These are phyloP conservation scores for Dittrichia graveolens DNA, from an alignment of 129 eudicot genomes.

Conservation along the genomic window DNA sequence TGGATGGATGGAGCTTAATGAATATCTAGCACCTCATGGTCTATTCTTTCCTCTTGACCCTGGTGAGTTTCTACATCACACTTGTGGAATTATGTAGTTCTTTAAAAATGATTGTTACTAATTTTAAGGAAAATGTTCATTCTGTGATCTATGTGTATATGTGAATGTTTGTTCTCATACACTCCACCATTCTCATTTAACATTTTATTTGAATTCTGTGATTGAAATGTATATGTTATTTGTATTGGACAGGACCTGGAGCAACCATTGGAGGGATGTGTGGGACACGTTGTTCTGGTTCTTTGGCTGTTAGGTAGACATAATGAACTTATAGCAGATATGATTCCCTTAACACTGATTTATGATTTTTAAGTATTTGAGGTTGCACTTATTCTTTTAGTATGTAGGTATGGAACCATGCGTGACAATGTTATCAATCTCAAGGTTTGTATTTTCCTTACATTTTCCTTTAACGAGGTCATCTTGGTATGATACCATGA, in stretches of 20 bases:
- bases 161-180: background rate
- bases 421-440: constrained; percentile 95
- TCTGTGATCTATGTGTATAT: background rate
- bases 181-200: background rate
- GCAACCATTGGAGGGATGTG: constrained; percentile 99
- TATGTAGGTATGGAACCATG: constrained; percentile 97
- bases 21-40: constrained; percentile 89
- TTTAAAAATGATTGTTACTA: too few relatives aligned
- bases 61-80: constrained; percentile 50
- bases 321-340: constrained; percentile 12
- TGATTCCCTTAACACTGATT: background rate
- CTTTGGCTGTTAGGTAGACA: constrained; percentile 91
- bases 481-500: constrained; percentile 1
- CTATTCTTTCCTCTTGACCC: constrained; percentile 98
- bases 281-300: constrained; percentile 99
- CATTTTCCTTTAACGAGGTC: background rate
- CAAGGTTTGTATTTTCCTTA: constrained; percentile 50
- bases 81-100: background rate
- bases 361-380: constrained; percentile 27
- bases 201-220: background rate
- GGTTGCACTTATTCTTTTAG: constrained; percentile 35
- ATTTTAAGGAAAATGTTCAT: background rate
- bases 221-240: constrained; percentile 14
- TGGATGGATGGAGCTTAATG: constrained; percentile 99
- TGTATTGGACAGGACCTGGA: constrained; percentile 76